Base-by-base conservation (phyloP, 192 early-diverging fungal species). In the Chytriomyces sp. region DNA sequence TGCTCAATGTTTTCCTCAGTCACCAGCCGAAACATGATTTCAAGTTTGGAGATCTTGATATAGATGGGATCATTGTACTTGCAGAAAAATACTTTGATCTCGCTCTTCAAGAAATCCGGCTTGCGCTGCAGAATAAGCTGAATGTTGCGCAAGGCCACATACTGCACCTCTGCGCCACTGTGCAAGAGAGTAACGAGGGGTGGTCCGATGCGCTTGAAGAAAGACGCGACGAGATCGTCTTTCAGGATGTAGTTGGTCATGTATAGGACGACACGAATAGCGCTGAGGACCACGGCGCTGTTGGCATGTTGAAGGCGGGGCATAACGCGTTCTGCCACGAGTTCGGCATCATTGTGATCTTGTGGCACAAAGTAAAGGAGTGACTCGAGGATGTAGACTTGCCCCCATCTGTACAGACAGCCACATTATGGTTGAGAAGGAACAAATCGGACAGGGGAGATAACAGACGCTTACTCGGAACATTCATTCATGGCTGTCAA, bases 41-140 rank as follows among this genome's bases (percentile, higher is more conserved):
- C 93, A 36, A 99, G 83, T 72, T 99, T 99, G 64, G 98, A 96
- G 38, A 91, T 82, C 78, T 99, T 99, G 71, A 99, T 95, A 68
- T 97, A 99, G 26, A 92, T 92, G 31, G 96, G 94, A 81, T 99
- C 96, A 79, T 99, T 98, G 84, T 95, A 99, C 77, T 95, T 96
- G 81, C 93, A 95, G 77, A 96, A 99, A 79, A 99, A 99, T 25
- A 98, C 96, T 33, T 94, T 86, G 54, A 96, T 95, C 69, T 99
- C 96, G 72, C 95, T 93, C 61, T 79, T 88, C 49, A 99, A 81
- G 63, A 98, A 85, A 62, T 93, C 91, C 17, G 93, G 87, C 26
- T 91, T 89, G 77, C 87, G 89, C 80, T 99, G 96, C 56, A 98
- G 81, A 57, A 99, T 96, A 25, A 99, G 77, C 78, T 92, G 95